Evolutionary conservation across 1,284 basidiomycete species (phyloP), one percentile per base, ranked within the genome.

Genomic region (Sphagnurus paluster): DNA sequence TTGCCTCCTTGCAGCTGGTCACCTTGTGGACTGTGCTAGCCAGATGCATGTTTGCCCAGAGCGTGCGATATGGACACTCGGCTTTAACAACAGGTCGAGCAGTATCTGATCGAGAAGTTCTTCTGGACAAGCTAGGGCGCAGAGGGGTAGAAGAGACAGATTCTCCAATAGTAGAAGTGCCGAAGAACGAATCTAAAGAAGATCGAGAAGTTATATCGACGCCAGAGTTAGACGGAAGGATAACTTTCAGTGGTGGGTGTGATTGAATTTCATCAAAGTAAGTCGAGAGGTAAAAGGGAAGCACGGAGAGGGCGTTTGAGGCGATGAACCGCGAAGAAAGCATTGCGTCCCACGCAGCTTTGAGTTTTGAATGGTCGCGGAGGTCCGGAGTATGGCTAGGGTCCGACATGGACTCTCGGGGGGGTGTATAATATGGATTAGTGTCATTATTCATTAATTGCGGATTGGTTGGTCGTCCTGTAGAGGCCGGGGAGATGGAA

Each of bases 341-440:
- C 84, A 89, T 85, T 33, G 76, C 73, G 40, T 82, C 77, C 83
- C 87, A 89, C 4, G 84, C 77, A 4, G 69, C 65, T 57, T 76
- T 74, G 25, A 89, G 69, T 49, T 72, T 72, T 11, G 76, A 69
- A 56, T 89, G 87, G 57, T 89, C 82, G 49, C 79, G 75, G 17
- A 78, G 77, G 56, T 82, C 68, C 19, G 54, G 38, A 4, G 20
- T 23, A 3, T 25, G 34, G 39, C 44, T 42, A 9, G 13, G 24
- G 34, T 57, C 50, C 24, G 47, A 26, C 20, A 30, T 36, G 5
- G 45, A 37, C 9, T 51, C 38, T 20, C 42, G 46, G 25, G 39
- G 44, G 11, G 51, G 48, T 26, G 19, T 34, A 28, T 34, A 36
- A 40, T 37, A 46, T 52, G 44, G 51, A 48, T 43, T 39, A 17